Percentiles rank a stretch among this genome's conserved stretches.
Evolutionary conservation across 2,329 filamentous ascomycete species (phyloP).

Genomic region (Celoporthe dispersa): DNA sequence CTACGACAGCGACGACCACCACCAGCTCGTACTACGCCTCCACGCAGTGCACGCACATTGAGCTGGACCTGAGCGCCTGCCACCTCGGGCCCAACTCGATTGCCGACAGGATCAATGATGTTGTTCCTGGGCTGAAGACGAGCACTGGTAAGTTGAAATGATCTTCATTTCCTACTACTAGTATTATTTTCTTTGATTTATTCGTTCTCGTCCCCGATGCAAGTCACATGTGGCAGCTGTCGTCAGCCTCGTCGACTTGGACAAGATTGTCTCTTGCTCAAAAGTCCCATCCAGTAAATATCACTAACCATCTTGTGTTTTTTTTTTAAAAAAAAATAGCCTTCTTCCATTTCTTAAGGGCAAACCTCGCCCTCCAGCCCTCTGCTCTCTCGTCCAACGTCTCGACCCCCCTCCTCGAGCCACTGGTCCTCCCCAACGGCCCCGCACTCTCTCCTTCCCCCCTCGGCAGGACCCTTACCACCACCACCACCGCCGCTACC

Average conservation of each 20-base stretch:
- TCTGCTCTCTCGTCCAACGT: constrained; percentile 65
- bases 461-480: constrained; percentile 35
- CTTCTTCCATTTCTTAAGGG: constrained; percentile 81
- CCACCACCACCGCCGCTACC: background rate
- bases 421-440: constrained; percentile 36
- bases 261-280: background rate
- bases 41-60: constrained; percentile 33
- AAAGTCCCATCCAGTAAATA: background rate
- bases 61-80: constrained; percentile 55
- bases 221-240: background rate
- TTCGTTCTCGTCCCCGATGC: constrained; percentile 14
- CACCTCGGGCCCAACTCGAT: constrained; percentile 48
- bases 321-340: constrained; percentile 66
- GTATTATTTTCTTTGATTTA: constrained; percentile 19
- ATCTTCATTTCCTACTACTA: constrained; percentile 33
- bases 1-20: background rate
- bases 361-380: constrained; percentile 73
- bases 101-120: constrained; percentile 57
- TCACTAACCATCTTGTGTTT: constrained; percentile 31
- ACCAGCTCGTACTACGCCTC: constrained; percentile 10
- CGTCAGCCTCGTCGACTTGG: background rate
- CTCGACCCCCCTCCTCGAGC: constrained; percentile 67
- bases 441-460: constrained; percentile 43
- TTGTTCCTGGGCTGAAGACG: constrained; percentile 61
- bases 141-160: constrained; percentile 57